These are phyloP conservation scores for Manihot esculenta DNA, from an alignment of 441 rosid genomes.

Conservation along the genomic window DNA sequence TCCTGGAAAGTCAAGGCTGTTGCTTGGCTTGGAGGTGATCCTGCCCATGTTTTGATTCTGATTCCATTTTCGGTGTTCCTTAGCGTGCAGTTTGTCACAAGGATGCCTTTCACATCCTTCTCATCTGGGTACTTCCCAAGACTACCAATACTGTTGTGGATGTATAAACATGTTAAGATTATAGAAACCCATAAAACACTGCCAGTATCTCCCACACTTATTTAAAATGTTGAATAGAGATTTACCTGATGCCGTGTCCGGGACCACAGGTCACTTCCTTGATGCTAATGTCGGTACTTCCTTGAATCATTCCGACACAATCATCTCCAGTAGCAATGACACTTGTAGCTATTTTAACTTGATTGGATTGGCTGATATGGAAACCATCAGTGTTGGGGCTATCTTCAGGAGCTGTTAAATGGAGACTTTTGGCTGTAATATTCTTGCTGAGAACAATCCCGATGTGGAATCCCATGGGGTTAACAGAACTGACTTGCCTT, in stretches of 20 bases:
- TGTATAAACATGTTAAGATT: not conserved
- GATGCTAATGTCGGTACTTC: constrained; percentile 42
- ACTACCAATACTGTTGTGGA: constrained; percentile 55
- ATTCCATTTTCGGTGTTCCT: constrained; percentile 49
- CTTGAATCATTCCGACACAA: constrained; percentile 56
- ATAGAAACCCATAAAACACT: not conserved
- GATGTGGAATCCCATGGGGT: constrained; percentile 63
- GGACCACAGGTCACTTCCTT: constrained; percentile 62
- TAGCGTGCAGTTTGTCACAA: constrained; percentile 50
- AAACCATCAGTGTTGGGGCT: constrained; percentile 77
- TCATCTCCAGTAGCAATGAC: constrained; percentile 56
- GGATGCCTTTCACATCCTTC: constrained; percentile 44
- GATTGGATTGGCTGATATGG: constrained; percentile 52
- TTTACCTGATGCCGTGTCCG: constrained; percentile 76
- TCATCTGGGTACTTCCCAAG: constrained; percentile 57
- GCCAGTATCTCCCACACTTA: not conserved
- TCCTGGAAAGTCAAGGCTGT: constrained; percentile 38
- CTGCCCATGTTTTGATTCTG: constrained; percentile 69
- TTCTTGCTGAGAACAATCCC: constrained; percentile 36
- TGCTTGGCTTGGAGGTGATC: constrained; percentile 45
- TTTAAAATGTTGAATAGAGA: no score
- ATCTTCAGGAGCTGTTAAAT: constrained; percentile 39
- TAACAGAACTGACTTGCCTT: constrained; percentile 41
- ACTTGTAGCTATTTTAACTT: constrained; percentile 36
- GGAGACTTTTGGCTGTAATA: constrained; percentile 29